Conservation (phyloP, 176 grass and related monocot species). For the Rhynchospora pubera region DNA sequence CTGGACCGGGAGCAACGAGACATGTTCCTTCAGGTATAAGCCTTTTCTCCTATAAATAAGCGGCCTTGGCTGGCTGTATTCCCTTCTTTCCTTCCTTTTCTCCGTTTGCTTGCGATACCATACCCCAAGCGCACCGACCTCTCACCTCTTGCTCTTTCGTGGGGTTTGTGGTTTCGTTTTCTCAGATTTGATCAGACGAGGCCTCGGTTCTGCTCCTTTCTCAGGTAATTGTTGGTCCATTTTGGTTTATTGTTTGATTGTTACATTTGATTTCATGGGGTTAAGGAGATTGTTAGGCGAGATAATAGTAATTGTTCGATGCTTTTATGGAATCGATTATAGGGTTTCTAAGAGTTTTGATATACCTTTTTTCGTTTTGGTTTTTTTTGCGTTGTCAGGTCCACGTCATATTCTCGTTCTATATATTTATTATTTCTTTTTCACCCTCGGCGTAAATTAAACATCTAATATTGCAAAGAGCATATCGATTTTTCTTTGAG, state of each 20-base stretch:
- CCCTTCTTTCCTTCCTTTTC: conserved; percentile 12
- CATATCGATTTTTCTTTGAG: too few species aligned
- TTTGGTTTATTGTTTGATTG: background rate
- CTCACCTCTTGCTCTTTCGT: background rate
- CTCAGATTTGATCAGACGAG: background rate
- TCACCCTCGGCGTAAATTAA: too few species aligned
- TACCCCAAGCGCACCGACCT: background rate
- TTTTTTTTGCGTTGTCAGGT: too few species aligned
- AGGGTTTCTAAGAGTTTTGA: background rate
- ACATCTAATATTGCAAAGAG: too few species aligned
- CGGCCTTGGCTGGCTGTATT: background rate
- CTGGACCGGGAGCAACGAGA: background rate
- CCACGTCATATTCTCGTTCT: too few species aligned
- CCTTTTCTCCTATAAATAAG: background rate
- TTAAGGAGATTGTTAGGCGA: background rate
- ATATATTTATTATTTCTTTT: too few species aligned
- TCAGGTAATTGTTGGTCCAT: background rate
- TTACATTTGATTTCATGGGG: background rate
- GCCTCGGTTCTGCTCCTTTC: background rate
- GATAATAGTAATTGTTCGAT: background rate
- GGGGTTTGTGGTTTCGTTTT: background rate
- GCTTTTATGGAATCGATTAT: background rate
- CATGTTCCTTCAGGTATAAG: conserved; percentile 4
- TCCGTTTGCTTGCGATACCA: background rate
- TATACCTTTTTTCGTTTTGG: background rate